Base-by-base conservation (phyloP, 1,284 basidiomycete genomes). In the Phylloboletellus chloephorus region DNA sequence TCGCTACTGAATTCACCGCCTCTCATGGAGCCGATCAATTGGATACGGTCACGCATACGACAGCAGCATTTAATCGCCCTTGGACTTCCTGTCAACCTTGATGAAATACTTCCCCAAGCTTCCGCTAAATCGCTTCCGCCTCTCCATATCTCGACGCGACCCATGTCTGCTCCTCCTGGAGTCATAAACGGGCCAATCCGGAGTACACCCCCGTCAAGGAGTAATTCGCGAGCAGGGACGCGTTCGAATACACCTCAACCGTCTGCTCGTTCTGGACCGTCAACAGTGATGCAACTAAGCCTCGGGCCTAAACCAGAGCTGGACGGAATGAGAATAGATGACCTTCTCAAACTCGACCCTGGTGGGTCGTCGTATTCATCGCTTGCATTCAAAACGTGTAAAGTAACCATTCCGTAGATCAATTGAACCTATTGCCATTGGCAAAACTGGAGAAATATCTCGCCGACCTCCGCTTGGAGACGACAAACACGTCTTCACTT, bases 71-170 rank as follows among this genome's bases (percentile, higher is more conserved):
- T 96, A 30, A 91, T 94, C 48, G 69, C 88, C 10, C 77, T 96
- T 26, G 92, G 93, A 24, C 82, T 96, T 35, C 92, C 92, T 4
- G 86, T 96, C 37, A 95, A 95, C 59, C 71, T 95, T 5, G 92
- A 96, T 60, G 92, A 96, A 67, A 80, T 93, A 13, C 67, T 92
- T 31, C 88, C 90, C 2, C 79, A 79, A 37, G 74, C 79, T 17
- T 77, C 74, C 44, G 72, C 79, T 19, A 84, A 82, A 48, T 69
- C 81, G 2, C 68, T 93, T 20, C 90, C 90, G 2, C 76, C 81
- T 6, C 68, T 94, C 20, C 79, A 88, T 47, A 88, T 94, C 45
- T 78, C 77, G 22, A 90, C 87, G n/a, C 74, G 87, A 32, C 84
- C 87, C 1, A 72, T 79, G 66, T 88, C 84, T 34, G 80, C 82